phyloP scores from a whole-genome alignment of 371 early-diverging fungal genomes.

The Mucor piriformis region DNA sequence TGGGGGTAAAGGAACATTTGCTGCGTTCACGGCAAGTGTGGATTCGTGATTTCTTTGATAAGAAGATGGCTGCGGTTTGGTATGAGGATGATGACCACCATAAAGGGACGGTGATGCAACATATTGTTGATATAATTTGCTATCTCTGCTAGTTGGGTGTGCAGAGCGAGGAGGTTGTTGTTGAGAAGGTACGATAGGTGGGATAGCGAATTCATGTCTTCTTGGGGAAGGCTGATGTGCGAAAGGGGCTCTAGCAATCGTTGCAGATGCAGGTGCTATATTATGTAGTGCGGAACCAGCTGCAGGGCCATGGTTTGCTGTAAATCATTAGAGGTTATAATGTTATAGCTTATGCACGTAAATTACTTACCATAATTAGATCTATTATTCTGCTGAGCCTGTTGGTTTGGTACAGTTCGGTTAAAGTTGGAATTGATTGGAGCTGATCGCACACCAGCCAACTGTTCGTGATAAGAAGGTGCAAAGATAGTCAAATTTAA shows the following conservation, averaged over 20 bases:
- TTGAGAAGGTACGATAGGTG: conserved; percentile 57
- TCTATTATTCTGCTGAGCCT: conserved; percentile 7
- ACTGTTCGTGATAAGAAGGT: conserved; percentile 59
- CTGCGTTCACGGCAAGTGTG: conserved; percentile 20
- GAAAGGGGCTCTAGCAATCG: conserved; percentile 20
- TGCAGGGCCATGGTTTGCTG: not conserved
- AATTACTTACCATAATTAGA: conserved; percentile 7
- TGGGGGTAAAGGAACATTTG: conserved; percentile 26
- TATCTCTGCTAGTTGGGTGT: conserved; percentile 22
- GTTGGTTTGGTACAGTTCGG: conserved; percentile 24
- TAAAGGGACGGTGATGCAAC: conserved; percentile 15
- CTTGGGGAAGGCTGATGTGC: conserved; percentile 32
- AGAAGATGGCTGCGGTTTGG: not conserved
- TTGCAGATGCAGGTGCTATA: conserved; percentile 23
- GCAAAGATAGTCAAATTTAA: conserved; percentile 59
- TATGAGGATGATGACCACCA: conserved; percentile 8
- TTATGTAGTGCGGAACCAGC: conserved; percentile 4
- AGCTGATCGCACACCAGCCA: conserved; percentile 57
- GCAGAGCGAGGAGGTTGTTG: conserved; percentile 45
- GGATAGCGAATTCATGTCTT: conserved; percentile 52
- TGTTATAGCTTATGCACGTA: not conserved
- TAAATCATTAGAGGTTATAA: not conserved
- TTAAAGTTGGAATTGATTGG: conserved; percentile 55
- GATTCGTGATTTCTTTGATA: conserved; percentile 11
- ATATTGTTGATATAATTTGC: conserved; percentile 19